Base-by-base conservation (phyloP, 108 stramenopile species). In the Conticribra guillardii region DNA sequence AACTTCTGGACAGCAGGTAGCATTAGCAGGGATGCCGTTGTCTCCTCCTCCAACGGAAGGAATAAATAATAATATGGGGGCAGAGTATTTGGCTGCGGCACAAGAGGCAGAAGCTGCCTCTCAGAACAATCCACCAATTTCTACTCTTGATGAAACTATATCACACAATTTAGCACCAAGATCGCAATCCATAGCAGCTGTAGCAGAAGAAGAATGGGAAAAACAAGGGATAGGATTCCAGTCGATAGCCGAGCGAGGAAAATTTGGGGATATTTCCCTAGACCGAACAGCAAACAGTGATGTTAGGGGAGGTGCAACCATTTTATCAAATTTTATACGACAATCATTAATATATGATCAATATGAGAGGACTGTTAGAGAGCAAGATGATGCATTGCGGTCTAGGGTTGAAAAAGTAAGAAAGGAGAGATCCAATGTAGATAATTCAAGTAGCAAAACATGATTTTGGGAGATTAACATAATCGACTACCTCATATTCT, bases 191-290 rank as follows among this genome's bases (percentile, higher is more conserved):
- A 81, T 89, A 9, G 85, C 79, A 16, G 88, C 88, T 9, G 85
- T 89, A 21, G 88, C 88, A 37, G 90, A 94, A 70, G 90, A 91
- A 44, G 90, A 94, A 84, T 92, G 90, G 90, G 86, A 82, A 29
- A 89, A 84, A 46, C 82, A 79, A 71, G 93, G 93, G 1, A 94
- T 94, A 59, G 89, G 85, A 30, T 94, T 88, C 72, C 74, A 53
- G 34, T 85, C 89, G 1, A 55, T 82, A 37, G 93, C 90, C 14
- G 93, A 94, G 82, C 80, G 73, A 53, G 84, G 88, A 27, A 23
- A 18, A 14, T 65, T 30, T 29, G 26, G 41, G 47, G 52, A 49
- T 16, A 48, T 47, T 34, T 51, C 50, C 23, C 16, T n/a, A 19
- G 27, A 34, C 2, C 18, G 54, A 2, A 49, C 45, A 26, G 64